A percentile compares a stretch with the other conserved stretches of the same genome.
Conservation (phyloP, 2,329 filamentous ascomycete genomes). For the Pestalotiopsis sp. region DNA sequence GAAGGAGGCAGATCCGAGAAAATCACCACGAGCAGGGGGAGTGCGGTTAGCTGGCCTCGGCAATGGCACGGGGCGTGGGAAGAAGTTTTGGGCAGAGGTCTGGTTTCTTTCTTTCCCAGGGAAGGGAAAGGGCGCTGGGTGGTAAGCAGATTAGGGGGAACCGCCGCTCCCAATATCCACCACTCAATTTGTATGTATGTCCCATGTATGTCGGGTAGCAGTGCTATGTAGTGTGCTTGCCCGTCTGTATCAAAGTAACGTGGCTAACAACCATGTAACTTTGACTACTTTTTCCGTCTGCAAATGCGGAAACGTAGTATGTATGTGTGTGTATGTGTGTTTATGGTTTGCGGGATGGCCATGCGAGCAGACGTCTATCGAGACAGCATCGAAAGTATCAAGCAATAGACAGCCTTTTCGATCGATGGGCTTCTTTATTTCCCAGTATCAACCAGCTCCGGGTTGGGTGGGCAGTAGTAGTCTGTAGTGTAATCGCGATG, state of each 20-base stretch:
- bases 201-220: neutral
- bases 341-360: neutral
- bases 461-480: neutral
- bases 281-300: neutral
- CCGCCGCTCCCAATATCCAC: constrained; percentile 11
- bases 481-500: neutral
- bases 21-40: neutral
- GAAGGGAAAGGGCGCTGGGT: neutral
- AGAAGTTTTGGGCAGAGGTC: no score
- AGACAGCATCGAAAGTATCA: neutral
- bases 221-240: neutral
- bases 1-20: neutral
- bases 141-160: neutral
- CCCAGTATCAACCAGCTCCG: neutral
- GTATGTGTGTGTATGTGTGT: no score
- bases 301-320: neutral
- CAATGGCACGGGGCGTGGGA: neutral
- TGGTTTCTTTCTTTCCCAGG: neutral
- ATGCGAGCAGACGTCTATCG: neutral
- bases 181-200: neutral
- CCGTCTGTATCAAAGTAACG: neutral
- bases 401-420: neutral
- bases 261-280: neutral
- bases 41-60: neutral
- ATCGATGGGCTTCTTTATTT: neutral